Base-by-base conservation (phyloP, 768 basidiomycete genomes). In the Boletales sp. region DNA sequence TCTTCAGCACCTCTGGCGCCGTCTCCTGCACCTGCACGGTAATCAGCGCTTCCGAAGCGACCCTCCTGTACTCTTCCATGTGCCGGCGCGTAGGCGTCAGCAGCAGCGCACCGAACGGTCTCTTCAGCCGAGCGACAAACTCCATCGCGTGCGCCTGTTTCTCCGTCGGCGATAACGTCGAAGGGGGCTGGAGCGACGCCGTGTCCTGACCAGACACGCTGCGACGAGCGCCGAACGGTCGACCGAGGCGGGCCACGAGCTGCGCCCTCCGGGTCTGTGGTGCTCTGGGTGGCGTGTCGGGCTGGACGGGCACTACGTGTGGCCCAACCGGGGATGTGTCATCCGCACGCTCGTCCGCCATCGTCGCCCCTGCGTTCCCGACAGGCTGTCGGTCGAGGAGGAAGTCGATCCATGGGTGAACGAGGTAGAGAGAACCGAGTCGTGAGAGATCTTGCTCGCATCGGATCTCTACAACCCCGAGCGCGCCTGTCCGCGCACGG, bases 391-490 rank as follows among this genome's bases (percentile, higher is more conserved):
- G 31, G 14, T 45, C 51, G 1, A 56, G 57, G 5, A 57, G 51
- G 9, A 47, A 50, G 31, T 44, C 44, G 2, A 57, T 48, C 54
- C 56, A 57, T 1, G 56, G 56, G 19, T 57, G 46, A 8, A 56
- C 19, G 8, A 55, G 42, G 8, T 9, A 19, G 0, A 57, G n/a
- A 4, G 42, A 37, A 1, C 32, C 31, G 4, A 48, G 8, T 14
- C 15, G 41, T 12, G 57, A 37, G 5, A 58, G 34, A 19, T 56
- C 49, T 6, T 57, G 48, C 1, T 5, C 39, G 6, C 49, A 51
- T 28, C 6, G 31, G 8, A 59, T 58, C 19, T 54, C 41, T 8
- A 58, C 52, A 10, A 25, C 14, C 3, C 56, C 39, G 4, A 58
- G 49, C 0, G 28, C 51, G 0, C 2, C 10, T 5, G 48, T 21